Base-by-base conservation (phyloP, 805 yeast species). In the Wickerhamomyces canadensis region DNA sequence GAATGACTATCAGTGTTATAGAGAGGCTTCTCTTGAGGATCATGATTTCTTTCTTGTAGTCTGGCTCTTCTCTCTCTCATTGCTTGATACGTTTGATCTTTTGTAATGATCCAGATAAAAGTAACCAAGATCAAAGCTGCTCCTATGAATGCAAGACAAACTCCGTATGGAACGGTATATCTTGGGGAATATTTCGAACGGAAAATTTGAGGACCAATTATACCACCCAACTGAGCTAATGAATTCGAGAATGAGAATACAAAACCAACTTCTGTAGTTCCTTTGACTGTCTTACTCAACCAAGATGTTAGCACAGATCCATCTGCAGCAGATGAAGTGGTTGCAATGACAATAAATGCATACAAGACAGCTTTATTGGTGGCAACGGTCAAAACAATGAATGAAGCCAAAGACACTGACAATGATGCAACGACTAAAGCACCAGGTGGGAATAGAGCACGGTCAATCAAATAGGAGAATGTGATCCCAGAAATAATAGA, bases 381-480 rank as follows among this genome's bases (percentile, higher is more conserved):
- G 9, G 41, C 41, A 14, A 30, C 15, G 3, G 43, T 30, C 7
- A 44, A 31, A 9, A 37, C 32, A n/a, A 31, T 15, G 27, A 40
- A 40, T 1, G 38, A 15, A 16, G 18, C 33, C 8, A 40, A 24
- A 2, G 41, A 21, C 9, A 17, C 12, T 4, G 8, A 2, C 17
- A 40, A 24, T 1, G 41, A 19, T 5, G 11, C 30, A 6, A 33
- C 3, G 4, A 34, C 29, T 11, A 40, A 18, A 10, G 15, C 13
- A 3, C 22, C 38, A 11, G 42, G 44, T 11, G 31, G 33, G 7
- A 40, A 16, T 10, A 18, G 11, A 2, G 47, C 37, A 14, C 35
- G 27, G 28, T 49, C 53, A 18, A 47, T 46, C 3, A 39, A 16
- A 26, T 40, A 41, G 1, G 50, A 45, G 14, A 44, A 47, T 1